A percentile compares a stretch with the other conserved stretches of the same genome.
phyloP scores from a whole-genome alignment of 805 yeast genomes.

The Candida qinlingensis region DNA sequence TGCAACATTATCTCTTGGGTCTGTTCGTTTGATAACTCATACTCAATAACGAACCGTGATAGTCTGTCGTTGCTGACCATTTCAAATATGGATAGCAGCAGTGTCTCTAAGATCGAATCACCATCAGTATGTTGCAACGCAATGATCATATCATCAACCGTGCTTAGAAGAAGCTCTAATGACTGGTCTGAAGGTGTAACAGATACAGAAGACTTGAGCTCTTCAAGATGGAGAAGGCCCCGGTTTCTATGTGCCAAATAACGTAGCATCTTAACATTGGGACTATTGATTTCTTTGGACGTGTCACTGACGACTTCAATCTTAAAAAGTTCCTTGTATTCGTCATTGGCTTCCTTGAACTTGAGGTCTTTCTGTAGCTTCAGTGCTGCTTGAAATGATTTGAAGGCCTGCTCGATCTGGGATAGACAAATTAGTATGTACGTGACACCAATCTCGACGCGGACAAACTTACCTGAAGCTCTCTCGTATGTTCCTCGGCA shows the following conservation, averaged over 20 bases:
- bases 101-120: constrained; percentile 48
- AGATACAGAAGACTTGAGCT: constrained; percentile 20
- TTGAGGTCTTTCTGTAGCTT: constrained; percentile 47
- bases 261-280: constrained; percentile 67
- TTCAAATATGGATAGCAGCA: constrained; percentile 45
- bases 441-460: background rate
- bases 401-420: constrained; percentile 67
- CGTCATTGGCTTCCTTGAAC: constrained; percentile 42
- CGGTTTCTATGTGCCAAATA: constrained; percentile 78
- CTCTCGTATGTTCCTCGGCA: constrained; percentile 87
- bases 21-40: constrained; percentile 43
- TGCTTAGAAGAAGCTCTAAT: constrained; percentile 20
- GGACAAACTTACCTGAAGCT: constrained; percentile 51
- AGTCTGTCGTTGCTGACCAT: constrained; percentile 45
- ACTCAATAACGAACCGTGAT: constrained; percentile 54
- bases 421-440: constrained; percentile 16
- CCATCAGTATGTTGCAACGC: constrained; percentile 65
- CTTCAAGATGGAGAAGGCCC: constrained; percentile 60
- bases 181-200: constrained; percentile 5
- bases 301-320: constrained; percentile 58
- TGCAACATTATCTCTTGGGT: constrained; percentile 31
- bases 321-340: constrained; percentile 59
- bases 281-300: constrained; percentile 41
- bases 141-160: constrained; percentile 56
- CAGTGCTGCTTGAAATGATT: constrained; percentile 68